Evolutionary conservation across 164 flowering plant species (phyloP).

Genomic region (grape (Vitis vinifera)): DNA sequence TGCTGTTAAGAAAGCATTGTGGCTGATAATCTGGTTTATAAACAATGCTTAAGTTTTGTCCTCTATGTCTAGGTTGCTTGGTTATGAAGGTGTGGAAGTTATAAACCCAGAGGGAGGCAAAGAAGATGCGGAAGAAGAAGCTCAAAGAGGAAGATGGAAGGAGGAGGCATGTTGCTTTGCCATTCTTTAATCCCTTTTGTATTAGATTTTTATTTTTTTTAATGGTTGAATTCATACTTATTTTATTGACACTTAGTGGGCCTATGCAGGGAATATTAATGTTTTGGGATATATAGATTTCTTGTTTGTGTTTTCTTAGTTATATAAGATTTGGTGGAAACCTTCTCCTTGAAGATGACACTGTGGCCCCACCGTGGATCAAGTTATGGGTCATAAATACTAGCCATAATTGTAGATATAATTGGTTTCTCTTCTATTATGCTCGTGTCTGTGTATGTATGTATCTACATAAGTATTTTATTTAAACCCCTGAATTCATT

Average conservation of each 20-base stretch:
- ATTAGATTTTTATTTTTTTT: too few species aligned
- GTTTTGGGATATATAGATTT: not conserved
- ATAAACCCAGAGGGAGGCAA: conserved; percentile 86
- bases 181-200: not conserved
- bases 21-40: not conserved
- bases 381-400: not conserved
- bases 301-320: not conserved
- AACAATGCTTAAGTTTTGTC: not conserved
- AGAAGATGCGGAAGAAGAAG: conserved; percentile 87
- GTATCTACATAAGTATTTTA: too few species aligned
- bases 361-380: not conserved
- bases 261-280: not conserved
- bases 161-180: conserved; percentile 53
- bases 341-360: not conserved
- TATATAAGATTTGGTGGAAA: not conserved
- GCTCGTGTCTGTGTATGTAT: too few species aligned
- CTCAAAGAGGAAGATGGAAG: conserved; percentile 82
- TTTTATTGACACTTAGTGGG: not conserved
- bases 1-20: not conserved
- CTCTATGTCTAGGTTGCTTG: conserved; percentile 46
- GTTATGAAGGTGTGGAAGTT: conserved; percentile 81
- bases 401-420: too few species aligned
- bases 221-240: not conserved
- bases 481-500: too few species aligned
- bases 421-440: too few species aligned